Evolutionary conservation across 805 yeast genomes (phyloP).

Genomic region (Wickerhamiella spandovensis): DNA sequence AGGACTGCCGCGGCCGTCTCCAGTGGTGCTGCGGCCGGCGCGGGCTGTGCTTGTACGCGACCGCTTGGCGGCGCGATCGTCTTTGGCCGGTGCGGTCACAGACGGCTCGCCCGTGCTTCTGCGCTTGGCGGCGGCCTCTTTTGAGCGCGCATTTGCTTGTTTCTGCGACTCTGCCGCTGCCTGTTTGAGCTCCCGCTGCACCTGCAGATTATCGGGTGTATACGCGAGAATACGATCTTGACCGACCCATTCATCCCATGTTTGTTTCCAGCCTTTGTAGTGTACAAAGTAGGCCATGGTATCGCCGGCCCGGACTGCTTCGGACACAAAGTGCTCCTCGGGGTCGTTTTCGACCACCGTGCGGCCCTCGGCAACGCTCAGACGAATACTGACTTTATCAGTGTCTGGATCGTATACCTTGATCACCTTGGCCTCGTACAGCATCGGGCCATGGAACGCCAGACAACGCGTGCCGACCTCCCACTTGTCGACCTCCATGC

Average conservation of each 20-base stretch:
- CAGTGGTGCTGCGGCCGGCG: neutral
- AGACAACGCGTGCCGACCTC: slow-evolving; percentile 31
- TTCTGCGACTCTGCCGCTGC: slow-evolving; percentile 27
- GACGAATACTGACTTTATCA: slow-evolving; percentile 2
- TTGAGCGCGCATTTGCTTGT: slow-evolving; percentile 8
- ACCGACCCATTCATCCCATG: slow-evolving; percentile 96
- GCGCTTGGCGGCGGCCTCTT: slow-evolving; percentile 10
- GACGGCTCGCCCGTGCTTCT: slow-evolving; percentile 1
- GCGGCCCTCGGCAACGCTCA: slow-evolving; percentile 1
- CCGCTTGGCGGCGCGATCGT: slow-evolving; percentile 5
- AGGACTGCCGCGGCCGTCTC: neutral
- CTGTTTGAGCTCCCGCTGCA: slow-evolving; percentile 46
- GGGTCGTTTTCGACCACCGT: slow-evolving; percentile 1
- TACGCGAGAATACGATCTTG: slow-evolving; percentile 51
- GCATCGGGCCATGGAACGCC: slow-evolving; percentile 82
- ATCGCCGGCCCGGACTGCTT: slow-evolving; percentile 19
- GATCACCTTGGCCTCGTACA: slow-evolving; percentile 76
- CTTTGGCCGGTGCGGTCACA: slow-evolving; percentile 3
- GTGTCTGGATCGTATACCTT: slow-evolving; percentile 41
- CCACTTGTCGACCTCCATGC: slow-evolving; percentile 1
- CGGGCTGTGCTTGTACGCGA: neutral
- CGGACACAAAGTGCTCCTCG: slow-evolving; percentile 20
- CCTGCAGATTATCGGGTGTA: slow-evolving; percentile 51
- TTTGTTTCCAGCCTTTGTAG: slow-evolving; percentile 88
- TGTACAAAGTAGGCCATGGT: slow-evolving; percentile 54